phyloP scores from a whole-genome alignment of 2,329 filamentous ascomycete genomes.

The Dactylella cylindrospora region DNA sequence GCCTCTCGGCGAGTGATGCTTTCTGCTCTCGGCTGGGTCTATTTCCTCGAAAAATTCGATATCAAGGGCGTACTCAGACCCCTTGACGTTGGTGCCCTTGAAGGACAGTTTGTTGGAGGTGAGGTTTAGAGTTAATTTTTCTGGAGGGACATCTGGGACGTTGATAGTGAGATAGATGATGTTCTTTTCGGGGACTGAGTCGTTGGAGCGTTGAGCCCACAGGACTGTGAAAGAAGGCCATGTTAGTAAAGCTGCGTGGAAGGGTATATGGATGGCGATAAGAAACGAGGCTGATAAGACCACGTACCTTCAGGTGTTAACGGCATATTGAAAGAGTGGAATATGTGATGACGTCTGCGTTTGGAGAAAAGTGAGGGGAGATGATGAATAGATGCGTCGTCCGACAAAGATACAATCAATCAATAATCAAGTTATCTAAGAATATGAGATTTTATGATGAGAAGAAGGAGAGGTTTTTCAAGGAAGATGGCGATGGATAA shows the following conservation, averaged over 20 bases:
- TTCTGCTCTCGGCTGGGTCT: conserved; percentile 78
- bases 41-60: conserved; percentile 90
- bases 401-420: too few species aligned
- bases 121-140: conserved; percentile 78
- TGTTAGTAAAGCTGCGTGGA: conserved; percentile 13
- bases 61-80: conserved; percentile 73
- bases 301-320: conserved; percentile 22
- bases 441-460: conserved; percentile 3
- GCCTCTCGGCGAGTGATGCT: conserved; percentile 83
- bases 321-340: background rate
- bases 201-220: conserved; percentile 95
- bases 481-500: too few species aligned
- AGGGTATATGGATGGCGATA: background rate
- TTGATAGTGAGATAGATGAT: conserved; percentile 90
- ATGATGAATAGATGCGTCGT: background rate
- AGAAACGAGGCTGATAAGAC: conserved; percentile 1
- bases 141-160: conserved; percentile 77
- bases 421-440: background rate
- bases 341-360: background rate
- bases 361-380: background rate
- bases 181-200: conserved; percentile 79
- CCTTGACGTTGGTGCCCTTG: conserved; percentile 81
- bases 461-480: too few species aligned
- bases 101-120: conserved; percentile 76
- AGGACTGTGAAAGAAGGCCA: conserved; percentile 64